Percentiles rank a stretch among this genome's conserved stretches.
phyloP scores from a whole-genome alignment of 2,329 filamentous ascomycete species.

The Paraconiothyrium brasiliense region DNA sequence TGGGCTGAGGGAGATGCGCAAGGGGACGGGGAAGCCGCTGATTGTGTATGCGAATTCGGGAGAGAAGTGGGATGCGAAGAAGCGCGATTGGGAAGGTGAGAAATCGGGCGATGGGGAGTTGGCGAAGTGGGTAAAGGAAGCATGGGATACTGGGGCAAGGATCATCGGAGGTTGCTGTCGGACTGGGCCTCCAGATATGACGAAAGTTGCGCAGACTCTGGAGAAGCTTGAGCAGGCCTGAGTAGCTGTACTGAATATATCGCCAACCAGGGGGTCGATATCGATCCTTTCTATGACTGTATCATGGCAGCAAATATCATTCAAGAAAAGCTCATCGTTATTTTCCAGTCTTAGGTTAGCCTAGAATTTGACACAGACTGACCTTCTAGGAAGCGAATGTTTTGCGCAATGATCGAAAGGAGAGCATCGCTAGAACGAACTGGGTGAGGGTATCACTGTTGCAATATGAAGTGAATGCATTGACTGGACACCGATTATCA shows the following conservation, averaged over 20 bases:
- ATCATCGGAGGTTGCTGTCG: slow-evolving; percentile 60
- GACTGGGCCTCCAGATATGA: slow-evolving; percentile 55
- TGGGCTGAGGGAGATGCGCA: slow-evolving; percentile 44
- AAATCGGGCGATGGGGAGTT: slow-evolving; percentile 34
- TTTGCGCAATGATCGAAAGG: no score
- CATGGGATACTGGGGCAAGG: slow-evolving; percentile 50
- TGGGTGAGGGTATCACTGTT: no score
- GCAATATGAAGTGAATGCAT: no score
- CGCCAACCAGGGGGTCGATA: neutral
- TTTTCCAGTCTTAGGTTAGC: no score
- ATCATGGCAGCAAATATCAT: neutral
- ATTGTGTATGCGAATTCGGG: slow-evolving; percentile 59
- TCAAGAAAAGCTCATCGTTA: no score
- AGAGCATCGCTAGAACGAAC: no score
- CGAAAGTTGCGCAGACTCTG: slow-evolving; percentile 41
- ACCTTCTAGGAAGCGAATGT: no score
- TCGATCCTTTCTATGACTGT: neutral
- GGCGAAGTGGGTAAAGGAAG: slow-evolving; percentile 42
- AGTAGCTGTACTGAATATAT: neutral
- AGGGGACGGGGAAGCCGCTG: slow-evolving; percentile 45
- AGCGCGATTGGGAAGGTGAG: slow-evolving; percentile 47
- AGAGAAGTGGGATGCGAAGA: slow-evolving; percentile 56
- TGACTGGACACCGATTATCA: no score
- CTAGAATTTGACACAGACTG: neutral
- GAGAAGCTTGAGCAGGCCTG: neutral